These are phyloP conservation scores for Populus tremula DNA, from an alignment of 345 rosid species.

Conservation along the genomic window DNA sequence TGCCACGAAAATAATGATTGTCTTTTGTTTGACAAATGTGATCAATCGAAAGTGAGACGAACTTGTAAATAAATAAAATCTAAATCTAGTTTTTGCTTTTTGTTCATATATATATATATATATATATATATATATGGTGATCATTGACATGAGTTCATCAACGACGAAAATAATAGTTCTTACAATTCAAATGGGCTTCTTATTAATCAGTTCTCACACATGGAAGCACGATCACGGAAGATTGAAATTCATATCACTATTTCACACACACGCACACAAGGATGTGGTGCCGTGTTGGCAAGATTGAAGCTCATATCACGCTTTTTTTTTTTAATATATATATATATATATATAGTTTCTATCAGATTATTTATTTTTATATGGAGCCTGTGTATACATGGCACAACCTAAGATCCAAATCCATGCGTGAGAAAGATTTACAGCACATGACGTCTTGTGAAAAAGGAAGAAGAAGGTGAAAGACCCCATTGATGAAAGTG, in stretches of 20 bases:
- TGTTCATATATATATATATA: too few relatives aligned
- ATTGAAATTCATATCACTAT: too few relatives aligned
- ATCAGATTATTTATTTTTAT: too few relatives aligned
- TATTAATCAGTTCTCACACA: too few relatives aligned
- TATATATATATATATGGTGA: not conserved
- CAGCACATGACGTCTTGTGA: not conserved
- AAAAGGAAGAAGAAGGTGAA: not conserved
- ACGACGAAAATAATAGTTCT: not conserved
- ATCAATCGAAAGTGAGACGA: not conserved
- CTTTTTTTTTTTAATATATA: too few relatives aligned
- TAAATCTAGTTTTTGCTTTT: not conserved
- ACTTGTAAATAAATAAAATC: too few relatives aligned
- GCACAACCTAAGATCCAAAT: not conserved
- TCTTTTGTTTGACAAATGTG: not conserved
- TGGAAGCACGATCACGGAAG: too few relatives aligned
- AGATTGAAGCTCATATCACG: too few relatives aligned
- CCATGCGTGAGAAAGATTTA: not conserved
- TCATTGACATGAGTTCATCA: not conserved
- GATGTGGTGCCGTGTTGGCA: too few relatives aligned
- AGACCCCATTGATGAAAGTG: not conserved
- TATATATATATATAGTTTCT: too few relatives aligned
- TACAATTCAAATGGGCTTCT: not conserved
- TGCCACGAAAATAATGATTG: not conserved
- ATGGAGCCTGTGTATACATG: not conserved
- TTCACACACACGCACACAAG: too few relatives aligned